Base-by-base conservation (phyloP, 257 asterid genomes). In the Primulina huaijiensis region DNA sequence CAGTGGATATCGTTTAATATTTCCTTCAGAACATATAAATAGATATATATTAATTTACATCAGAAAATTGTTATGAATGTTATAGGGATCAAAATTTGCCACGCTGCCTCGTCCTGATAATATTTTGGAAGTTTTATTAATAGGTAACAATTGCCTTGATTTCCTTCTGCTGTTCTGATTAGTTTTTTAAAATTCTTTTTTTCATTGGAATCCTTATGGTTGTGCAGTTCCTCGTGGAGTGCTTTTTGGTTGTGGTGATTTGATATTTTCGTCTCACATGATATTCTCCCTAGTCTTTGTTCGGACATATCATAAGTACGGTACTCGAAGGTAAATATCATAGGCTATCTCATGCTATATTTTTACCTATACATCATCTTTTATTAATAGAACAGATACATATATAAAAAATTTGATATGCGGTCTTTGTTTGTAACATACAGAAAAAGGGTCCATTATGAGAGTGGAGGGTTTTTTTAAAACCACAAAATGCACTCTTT, bases 251-350 rank as follows among this genome's bases (percentile, higher is more conserved):
- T 93, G 98, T 72, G 98, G 98, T 31, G 98, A 93, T 81, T 81
- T 93, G 76, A 93, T 93, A 84, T 93, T 93, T 82, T 93, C 98
- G 37, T 93, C 98, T 67, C 98, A 93, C 82, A 87, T 93, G 98
- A 93, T 93, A 73, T 93, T 90, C 88, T 86, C 97, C 61, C 91
- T 93, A 19, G 94, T 89, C 70, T 93, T 93, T 72, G 98, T 93
- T 73, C 90, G 92, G 73, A 90, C 97, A 0, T 93, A 87, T 76
- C 85, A 90, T 11, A 93, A 90, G 80, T 90, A 89, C 35, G 98
- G 98, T 62, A 84, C 96, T 14, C 74, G 75, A 69, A 81, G 78
- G 88, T 83, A 78, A 16, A 77, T 58, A 62, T 14, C 33, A 29
- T 8, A 2, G 2, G 35, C 31, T 63, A 55, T 21, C 9, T 65